phyloP scores from a whole-genome alignment of 2,329 filamentous ascomycete species.

The Alternaria arbusti region DNA sequence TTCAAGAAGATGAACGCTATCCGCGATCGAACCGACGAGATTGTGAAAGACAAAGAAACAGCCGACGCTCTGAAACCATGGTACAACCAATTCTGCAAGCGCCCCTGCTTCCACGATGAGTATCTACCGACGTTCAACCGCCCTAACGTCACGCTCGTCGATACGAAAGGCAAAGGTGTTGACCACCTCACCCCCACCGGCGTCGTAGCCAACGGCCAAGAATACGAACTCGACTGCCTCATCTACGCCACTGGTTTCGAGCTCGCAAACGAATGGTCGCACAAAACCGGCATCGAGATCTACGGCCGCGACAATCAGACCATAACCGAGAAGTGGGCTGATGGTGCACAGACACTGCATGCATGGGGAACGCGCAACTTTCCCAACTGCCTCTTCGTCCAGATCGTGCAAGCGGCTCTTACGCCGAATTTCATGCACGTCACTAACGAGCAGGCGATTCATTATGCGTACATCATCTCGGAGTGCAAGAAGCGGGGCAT shows the following conservation, averaged over 20 bases:
- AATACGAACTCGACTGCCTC: constrained; percentile 58
- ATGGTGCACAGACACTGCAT: constrained; percentile 60
- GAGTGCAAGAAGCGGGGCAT: constrained; percentile 40
- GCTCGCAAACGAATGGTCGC: constrained; percentile 35
- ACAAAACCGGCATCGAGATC: constrained; percentile 47
- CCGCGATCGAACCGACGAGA: constrained; percentile 55
- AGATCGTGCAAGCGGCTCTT: constrained; percentile 26
- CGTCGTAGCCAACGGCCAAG: constrained; percentile 55
- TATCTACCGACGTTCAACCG: constrained; percentile 67
- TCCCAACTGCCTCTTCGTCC: constrained; percentile 61
- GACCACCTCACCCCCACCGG: constrained; percentile 49
- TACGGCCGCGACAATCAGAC: constrained; percentile 54
- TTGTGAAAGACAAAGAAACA: constrained; percentile 61
- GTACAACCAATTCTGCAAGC: constrained; percentile 69
- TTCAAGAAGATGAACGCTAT: constrained; percentile 53
- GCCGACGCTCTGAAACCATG: constrained; percentile 63
- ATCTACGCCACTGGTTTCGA: constrained; percentile 57
- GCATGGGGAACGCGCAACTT: constrained; percentile 58
- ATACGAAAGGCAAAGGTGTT: constrained; percentile 64
- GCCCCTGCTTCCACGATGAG: constrained; percentile 66
- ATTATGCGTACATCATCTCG: constrained; percentile 55
- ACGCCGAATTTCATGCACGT: constrained; percentile 37
- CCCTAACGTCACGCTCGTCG: constrained; percentile 64
- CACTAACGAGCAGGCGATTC: constrained; percentile 40
- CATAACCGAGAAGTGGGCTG: constrained; percentile 56